phyloP scores from a whole-genome alignment of 73 alveolate genomes.

The Paraurostyla sp. region DNA sequence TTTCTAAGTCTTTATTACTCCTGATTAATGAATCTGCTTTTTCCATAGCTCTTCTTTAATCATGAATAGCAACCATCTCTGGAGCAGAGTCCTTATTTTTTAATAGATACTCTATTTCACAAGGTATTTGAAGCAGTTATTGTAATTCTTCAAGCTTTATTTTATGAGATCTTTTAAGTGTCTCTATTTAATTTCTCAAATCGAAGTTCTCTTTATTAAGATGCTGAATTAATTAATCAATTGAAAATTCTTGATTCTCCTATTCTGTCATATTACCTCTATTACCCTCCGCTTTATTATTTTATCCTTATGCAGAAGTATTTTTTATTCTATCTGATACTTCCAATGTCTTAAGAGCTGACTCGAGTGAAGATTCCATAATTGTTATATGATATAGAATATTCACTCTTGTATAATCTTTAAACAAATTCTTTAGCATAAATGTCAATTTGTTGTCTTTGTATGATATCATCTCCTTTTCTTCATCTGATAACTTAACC shows the following conservation, averaged over 20 bases:
- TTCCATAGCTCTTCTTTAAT: conserved; percentile 54
- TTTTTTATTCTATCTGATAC: not conserved
- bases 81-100: conserved; percentile 56
- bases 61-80: conserved; percentile 35
- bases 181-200: conserved; percentile 43
- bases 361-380: conserved; percentile 1
- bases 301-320: not conserved
- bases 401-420: conserved; percentile 25
- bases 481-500: conserved; percentile 33
- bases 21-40: conserved; percentile 43
- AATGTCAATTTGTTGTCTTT: conserved; percentile 9
- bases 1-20: conserved; percentile 33
- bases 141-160: conserved; percentile 32
- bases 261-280: not conserved
- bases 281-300: not conserved
- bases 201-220: conserved; percentile 47
- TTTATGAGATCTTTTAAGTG: conserved; percentile 40
- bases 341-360: conserved; percentile 1
- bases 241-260: not conserved
- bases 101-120: conserved; percentile 18
- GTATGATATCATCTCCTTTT: not conserved
- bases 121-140: not conserved
- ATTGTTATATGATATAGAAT: conserved; percentile 4
- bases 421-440: conserved; percentile 21
- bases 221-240: conserved; percentile 26